Base-by-base conservation (phyloP, 495 filamentous ascomycete species). In the Podospora fimiseda region DNA sequence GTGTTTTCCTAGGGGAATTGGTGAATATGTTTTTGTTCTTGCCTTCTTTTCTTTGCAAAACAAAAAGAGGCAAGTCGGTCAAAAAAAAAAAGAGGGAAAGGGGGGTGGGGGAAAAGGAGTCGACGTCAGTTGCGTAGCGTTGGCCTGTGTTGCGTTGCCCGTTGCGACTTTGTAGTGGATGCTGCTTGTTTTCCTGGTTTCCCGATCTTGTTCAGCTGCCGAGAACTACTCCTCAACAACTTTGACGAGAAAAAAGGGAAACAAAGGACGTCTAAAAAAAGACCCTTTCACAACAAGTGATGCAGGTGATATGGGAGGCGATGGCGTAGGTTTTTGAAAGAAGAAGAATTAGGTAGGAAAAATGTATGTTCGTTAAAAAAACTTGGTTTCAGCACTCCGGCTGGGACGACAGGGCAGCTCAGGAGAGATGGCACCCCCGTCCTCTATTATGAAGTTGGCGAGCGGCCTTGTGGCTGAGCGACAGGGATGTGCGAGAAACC, bases 321-420 rank as follows among this genome's bases (percentile, higher is more conserved):
- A 33, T 11, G 27, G 11, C n/a, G n/a, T n/a, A n/a, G 53, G 37
- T 48, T 39, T 51, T 52, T 52, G 48, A 42, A 16, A 37, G 33
- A 37, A 37, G n/a, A 37, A 37, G n/a, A 37, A 8, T 37, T 1
- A 19, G 16, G 13, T 22, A 21, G 24, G 19, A 9, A 37, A 42
- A 60, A 55, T 52, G 59, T 43, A 58, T 37, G 42, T 44, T 39
- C 44, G 41, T 46, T 50, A 50, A 52, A 42, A 47, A 60, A 64
- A 57, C 55, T 37, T 46, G 49, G 58, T 58, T 59, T 61, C 59
- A 59, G 55, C 49, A 59, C 40, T 54, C 53, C 60, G n/a, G n/a
- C n/a, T n/a, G n/a, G n/a, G n/a, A n/a, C n/a, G n/a, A 33, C 27
- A 33, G 27, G 27, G 27, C 27, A 33, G 27, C 27, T 47, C 44